These are phyloP conservation scores for Alternaria sp. DNA, from an alignment of 2,329 filamentous ascomycete species.

Conservation along the genomic window DNA sequence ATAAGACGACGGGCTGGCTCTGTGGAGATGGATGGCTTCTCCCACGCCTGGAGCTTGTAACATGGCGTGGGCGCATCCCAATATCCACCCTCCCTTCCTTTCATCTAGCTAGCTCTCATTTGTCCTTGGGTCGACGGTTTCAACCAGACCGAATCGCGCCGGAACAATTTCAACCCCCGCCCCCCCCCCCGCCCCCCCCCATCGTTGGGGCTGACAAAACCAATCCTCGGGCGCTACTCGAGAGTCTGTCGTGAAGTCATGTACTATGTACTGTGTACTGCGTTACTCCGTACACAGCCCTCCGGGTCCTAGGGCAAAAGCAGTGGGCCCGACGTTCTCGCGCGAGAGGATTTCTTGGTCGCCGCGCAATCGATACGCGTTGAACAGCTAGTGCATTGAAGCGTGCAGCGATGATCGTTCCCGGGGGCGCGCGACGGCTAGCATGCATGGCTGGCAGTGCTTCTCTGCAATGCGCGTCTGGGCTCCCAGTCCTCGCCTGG, in stretches of 20 bases:
- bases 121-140: constrained; percentile 10
- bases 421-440: constrained; percentile 13
- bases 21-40: constrained; percentile 12
- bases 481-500: constrained; percentile 3
- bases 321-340: constrained; percentile 6
- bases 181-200: no score
- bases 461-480: constrained; percentile 11
- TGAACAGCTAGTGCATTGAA: constrained; percentile 24
- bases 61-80: constrained; percentile 12
- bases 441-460: background rate
- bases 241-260: constrained; percentile 10
- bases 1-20: constrained; percentile 15
- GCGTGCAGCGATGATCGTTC: constrained; percentile 29
- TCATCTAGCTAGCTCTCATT: constrained; percentile 18
- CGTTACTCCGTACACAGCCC: background rate
- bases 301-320: background rate
- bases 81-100: constrained; percentile 15
- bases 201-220: constrained; percentile 7
- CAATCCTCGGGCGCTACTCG: constrained; percentile 10
- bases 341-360: constrained; percentile 7
- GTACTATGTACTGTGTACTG: background rate
- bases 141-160: constrained; percentile 11
- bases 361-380: constrained; percentile 38
- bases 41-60: constrained; percentile 4
- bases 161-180: constrained; percentile 3